Percentiles rank a stretch among this genome's conserved stretches.
phyloP scores from a whole-genome alignment of 2,329 filamentous ascomycete genomes.

The Claviceps africana region DNA sequence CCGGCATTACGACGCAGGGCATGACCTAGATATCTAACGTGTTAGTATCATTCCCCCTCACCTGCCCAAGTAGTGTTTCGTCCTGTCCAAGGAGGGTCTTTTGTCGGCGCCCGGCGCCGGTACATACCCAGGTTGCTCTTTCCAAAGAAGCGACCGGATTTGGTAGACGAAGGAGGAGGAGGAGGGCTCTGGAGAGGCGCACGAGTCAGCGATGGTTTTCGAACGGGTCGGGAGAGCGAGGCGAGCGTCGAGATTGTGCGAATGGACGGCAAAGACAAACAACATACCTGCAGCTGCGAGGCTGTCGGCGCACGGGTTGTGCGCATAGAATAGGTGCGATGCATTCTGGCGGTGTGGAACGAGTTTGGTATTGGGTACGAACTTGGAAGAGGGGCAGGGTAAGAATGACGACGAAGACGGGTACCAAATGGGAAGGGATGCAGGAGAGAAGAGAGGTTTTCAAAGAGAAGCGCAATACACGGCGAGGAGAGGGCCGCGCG shows the following conservation, averaged over 20 bases:
- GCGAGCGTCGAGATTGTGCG: neutral
- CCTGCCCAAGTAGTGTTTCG: no score
- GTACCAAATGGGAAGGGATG: neutral
- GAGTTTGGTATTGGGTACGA: no score
- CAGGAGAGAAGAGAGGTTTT: neutral
- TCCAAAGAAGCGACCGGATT: slow-evolving; percentile 79
- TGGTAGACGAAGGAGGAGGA: slow-evolving; percentile 81
- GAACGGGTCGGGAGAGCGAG: neutral
- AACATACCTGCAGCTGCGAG: slow-evolving; percentile 48
- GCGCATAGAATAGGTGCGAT: slow-evolving; percentile 99
- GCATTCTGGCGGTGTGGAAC: slow-evolving; percentile 46
- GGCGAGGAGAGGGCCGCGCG: neutral
- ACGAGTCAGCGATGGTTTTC: neutral
- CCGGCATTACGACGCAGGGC: slow-evolving; percentile 59
- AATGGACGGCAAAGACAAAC: neutral
- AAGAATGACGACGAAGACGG: neutral
- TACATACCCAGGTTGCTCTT: slow-evolving; percentile 72
- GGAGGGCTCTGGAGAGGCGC: slow-evolving; percentile 65
- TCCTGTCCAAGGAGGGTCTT: neutral
- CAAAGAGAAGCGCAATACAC: neutral
- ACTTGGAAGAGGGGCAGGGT: no score
- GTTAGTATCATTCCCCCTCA: no score
- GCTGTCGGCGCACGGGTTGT: slow-evolving; percentile 90
- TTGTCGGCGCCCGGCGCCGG: neutral
- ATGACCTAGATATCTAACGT: slow-evolving; percentile 45